Evolutionary conservation across 1,284 basidiomycete species (phyloP), one percentile per base, ranked within the genome.

Genomic region (Microbotryum violaceum): DNA sequence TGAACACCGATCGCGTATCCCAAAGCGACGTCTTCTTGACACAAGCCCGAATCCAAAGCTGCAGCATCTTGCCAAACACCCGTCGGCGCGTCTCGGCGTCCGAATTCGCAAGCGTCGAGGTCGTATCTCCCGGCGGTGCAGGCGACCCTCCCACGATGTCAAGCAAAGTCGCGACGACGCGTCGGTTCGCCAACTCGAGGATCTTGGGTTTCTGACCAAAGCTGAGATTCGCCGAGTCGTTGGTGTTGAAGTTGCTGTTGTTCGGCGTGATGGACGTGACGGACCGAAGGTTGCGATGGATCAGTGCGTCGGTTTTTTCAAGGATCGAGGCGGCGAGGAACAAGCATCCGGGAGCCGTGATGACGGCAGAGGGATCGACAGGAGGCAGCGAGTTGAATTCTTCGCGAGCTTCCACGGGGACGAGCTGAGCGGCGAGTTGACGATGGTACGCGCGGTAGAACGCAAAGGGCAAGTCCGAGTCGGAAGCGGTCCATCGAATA

Each of bases 381-480:
- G 49, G 46, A 21, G 45, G 52, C 20, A 52, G 49, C 14, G 31
- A 20, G 46, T 25, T 52, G 33, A 61, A 21, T 8, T 54, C 54
- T 14, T 47, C 33, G 29, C 62, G 45, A 8, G 73, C 66, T 55
- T 75, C 70, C 48, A 73, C 7, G 67, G 77, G 49, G 14, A 76
- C 71, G 33, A 80, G 74, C 65, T 77, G 77, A 6, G 64, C 59
- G 3, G 78, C 77, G 14, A 80, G 74, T 65, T 79, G 78, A 31
- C 76, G 74, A 65, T 80, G 78, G 64, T 80, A 80, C 0, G 79
- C 78, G 58, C 79, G 75, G 70, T 79, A 80, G 73, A 80, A 80
- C 0, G 79, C 76, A 20, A 79, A 79, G 63, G 79, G 79, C 4
- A 80, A 74, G 68, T 80, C 79, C 6, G 79, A 80, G 65, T 80